Evolutionary conservation across 768 basidiomycete species (phyloP).

Genomic region (Sarcodon aspratus): DNA sequence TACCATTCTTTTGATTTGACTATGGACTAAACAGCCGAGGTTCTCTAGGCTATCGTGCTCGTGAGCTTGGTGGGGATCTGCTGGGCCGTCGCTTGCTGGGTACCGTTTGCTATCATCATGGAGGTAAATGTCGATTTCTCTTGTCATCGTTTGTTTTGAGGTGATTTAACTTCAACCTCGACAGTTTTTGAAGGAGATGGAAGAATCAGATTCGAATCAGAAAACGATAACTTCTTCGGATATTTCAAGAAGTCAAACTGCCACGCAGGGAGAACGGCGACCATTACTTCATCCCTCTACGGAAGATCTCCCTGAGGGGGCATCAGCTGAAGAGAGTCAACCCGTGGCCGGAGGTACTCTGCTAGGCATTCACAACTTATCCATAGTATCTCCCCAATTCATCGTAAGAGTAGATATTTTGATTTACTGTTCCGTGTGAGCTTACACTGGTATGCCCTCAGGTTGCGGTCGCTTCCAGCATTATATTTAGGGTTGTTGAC

Average conservation of each 20-base stretch:
- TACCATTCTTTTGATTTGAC: not conserved
- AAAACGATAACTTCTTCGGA: not conserved
- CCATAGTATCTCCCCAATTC: slow-evolving; percentile 92
- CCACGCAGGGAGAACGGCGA: slow-evolving; percentile 30
- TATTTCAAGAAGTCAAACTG: not conserved
- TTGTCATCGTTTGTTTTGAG: not conserved
- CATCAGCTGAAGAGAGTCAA: slow-evolving; percentile 32
- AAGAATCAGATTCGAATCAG: slow-evolving; percentile 2
- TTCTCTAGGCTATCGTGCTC: slow-evolving; percentile 58
- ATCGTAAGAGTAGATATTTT: slow-evolving; percentile 42
- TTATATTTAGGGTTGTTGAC: slow-evolving; percentile 79
- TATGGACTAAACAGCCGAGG: not conserved
- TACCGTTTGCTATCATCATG: slow-evolving; percentile 96
- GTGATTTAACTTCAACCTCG: not conserved
- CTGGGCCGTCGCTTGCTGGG: slow-evolving; percentile 98
- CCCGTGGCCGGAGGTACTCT: slow-evolving; percentile 82
- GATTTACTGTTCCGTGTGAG: not conserved
- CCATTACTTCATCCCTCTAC: slow-evolving; percentile 42
- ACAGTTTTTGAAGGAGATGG: slow-evolving; percentile 19
- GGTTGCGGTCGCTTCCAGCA: slow-evolving; percentile 79
- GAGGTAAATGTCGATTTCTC: slow-evolving; percentile 39
- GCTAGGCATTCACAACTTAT: slow-evolving; percentile 89
- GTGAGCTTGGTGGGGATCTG: slow-evolving; percentile 84
- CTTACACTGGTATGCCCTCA: slow-evolving; percentile 16
- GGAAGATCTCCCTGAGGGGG: not conserved